Evolutionary conservation across 2,329 filamentous ascomycete species (phyloP), one percentile per base, ranked within the genome.

Genomic region (Xylariaceae sp.): DNA sequence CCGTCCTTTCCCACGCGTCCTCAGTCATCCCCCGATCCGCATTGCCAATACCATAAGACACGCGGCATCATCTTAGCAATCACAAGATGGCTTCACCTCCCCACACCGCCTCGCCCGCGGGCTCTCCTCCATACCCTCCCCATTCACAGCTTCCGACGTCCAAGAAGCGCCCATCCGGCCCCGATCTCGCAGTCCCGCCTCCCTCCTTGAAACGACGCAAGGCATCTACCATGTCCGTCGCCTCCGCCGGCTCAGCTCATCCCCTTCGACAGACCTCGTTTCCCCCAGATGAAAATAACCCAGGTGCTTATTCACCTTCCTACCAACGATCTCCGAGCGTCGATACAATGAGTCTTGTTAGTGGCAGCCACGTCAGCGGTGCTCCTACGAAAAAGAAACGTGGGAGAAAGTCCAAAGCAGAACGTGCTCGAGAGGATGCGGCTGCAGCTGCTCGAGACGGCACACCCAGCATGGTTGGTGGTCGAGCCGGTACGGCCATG

Each of bases 201-300:
- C 3, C 73, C 70, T 63, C 70, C 14, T 65, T 72, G 37, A 88
- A 88, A 62, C 82, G 84, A 37, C 83, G 86, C 60, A 91, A 91
- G 62, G 75, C 82, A 5, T 88, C 84, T 11, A 77, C 67, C 50
- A 71, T 82, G 53, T 82, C 82, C 3, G 69, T 74, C 21, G 66
- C 74, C 7, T 79, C 79, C 6, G 59, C 62, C 12, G 55, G 61
- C 14, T 77, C 79, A 1, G 72, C 77, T 0, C 85, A 88, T 53
- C 85, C 85, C 2, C 78, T 93, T 2, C 85, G 88, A 32, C 86
- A 90, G 60, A 91, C 88, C 4, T 89, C 86, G 0, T 93, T 90
- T 60, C 85, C 86, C 0, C 86, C 86, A 21, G 83, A 82, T 47
- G 71, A 79, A 47, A 49, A 57, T 1, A 47, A 54, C 5, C 25